Percentiles rank a stretch among this genome's conserved stretches.
These are phyloP conservation scores for Phaeosphaeriaceae sp. DNA, from an alignment of 2,329 filamentous ascomycete genomes.

Conservation along the genomic window DNA sequence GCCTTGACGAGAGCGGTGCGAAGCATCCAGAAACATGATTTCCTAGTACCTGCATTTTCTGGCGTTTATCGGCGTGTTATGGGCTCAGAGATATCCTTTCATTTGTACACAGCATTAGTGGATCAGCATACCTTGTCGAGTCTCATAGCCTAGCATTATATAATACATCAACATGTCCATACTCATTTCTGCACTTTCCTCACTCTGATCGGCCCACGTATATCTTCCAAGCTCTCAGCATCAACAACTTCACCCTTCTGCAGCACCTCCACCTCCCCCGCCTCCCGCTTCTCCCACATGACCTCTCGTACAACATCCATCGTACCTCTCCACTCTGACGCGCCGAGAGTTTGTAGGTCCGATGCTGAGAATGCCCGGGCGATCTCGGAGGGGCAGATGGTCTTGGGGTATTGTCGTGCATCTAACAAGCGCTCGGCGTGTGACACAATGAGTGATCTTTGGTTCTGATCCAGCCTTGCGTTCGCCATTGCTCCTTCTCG, in stretches of 20 bases:
- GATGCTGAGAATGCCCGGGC: conserved; percentile 52
- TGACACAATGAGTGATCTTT: conserved; percentile 18
- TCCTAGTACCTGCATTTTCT: background rate
- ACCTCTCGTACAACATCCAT: conserved; percentile 55
- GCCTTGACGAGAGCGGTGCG: conserved; percentile 46
- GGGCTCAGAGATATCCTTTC: conserved; percentile 6
- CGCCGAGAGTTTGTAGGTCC: conserved; percentile 45
- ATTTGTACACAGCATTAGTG: conserved; percentile 8
- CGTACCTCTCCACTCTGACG: conserved; percentile 53
- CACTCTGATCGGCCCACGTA: conserved; percentile 58
- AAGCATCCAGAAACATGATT: conserved; percentile 30
- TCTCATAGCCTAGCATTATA: conserved; percentile 9
- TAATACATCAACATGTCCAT: conserved; percentile 6
- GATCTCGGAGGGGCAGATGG: conserved; percentile 61
- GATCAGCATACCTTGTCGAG: conserved; percentile 1
- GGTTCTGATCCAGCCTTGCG: conserved; percentile 16
- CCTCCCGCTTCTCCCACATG: conserved; percentile 51
- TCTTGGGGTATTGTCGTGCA: conserved; percentile 54
- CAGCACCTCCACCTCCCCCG: conserved; percentile 56
- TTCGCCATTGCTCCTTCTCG: conserved; percentile 17
- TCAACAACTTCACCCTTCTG: conserved; percentile 55
- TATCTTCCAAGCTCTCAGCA: conserved; percentile 43
- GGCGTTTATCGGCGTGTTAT: conserved; percentile 8
- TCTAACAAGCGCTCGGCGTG: conserved; percentile 39
- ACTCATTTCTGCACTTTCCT: conserved; percentile 24